These are phyloP conservation scores for Tetradesmus obliquus DNA, from an alignment of 139 green algal genomes.

Conservation along the genomic window DNA sequence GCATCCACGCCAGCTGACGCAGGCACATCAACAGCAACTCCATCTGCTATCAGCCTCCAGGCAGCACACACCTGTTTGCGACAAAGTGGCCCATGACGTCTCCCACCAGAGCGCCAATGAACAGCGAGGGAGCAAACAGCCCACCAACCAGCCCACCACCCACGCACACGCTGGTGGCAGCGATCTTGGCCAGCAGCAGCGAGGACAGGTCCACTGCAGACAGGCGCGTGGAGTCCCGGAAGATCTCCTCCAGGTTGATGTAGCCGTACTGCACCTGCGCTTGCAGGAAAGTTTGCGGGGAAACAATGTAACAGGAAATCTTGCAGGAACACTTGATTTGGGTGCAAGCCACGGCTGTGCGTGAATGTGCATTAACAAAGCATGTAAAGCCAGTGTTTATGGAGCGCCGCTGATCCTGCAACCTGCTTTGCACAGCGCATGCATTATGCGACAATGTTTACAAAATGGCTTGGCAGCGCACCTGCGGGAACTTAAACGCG, in stretches of 20 bases:
- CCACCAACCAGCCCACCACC: constrained; percentile 90
- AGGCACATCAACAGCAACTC: background rate
- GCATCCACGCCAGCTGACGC: background rate
- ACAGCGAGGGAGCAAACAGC: constrained; percentile 95
- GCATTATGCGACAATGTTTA: too few relatives aligned
- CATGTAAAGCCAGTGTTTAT: too few relatives aligned
- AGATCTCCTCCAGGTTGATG: constrained; percentile 72
- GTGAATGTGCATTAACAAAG: background rate
- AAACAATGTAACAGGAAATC: background rate
- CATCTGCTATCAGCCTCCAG: background rate
- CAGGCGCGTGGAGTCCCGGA: constrained; percentile 60
- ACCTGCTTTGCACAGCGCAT: too few relatives aligned
- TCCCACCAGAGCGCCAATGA: constrained; percentile 84
- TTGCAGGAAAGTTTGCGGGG: background rate
- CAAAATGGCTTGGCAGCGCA: too few relatives aligned
- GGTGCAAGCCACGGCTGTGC: too few relatives aligned
- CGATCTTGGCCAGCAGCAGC: constrained; percentile 92
- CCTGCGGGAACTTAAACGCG: constrained; percentile 65
- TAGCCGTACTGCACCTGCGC: constrained; percentile 73
- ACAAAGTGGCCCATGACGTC: constrained; percentile 56
- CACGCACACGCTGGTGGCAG: constrained; percentile 83
- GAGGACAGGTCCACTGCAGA: constrained; percentile 52
- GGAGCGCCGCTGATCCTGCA: too few relatives aligned
- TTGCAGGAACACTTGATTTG: too few relatives aligned
- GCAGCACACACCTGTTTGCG: constrained; percentile 11